Evolutionary conservation across 2,329 filamentous ascomycete genomes (phyloP).

Genomic region (Phyllosticta citriasiana): DNA sequence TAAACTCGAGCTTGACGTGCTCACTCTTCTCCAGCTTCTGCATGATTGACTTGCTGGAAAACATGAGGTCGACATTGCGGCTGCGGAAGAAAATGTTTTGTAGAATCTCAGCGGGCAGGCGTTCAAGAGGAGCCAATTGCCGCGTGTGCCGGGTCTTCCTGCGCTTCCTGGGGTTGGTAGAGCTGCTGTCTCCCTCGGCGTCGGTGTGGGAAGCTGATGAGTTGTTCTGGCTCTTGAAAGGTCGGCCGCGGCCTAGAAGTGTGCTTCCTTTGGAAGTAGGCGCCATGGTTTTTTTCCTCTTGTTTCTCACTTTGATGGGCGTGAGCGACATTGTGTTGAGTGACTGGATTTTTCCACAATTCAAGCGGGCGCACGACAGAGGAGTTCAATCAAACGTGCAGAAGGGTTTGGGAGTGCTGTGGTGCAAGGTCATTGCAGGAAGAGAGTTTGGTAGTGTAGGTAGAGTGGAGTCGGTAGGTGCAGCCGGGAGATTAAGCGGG

Average conservation of each 20-base stretch:
- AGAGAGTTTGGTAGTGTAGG: background rate
- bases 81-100: slow-evolving; percentile 1
- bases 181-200: background rate
- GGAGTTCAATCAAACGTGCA: too few relatives aligned
- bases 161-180: background rate
- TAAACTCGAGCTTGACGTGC: slow-evolving; percentile 3
- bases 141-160: background rate
- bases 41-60: background rate
- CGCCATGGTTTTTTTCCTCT: background rate
- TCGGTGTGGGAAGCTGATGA: background rate
- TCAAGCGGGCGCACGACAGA: background rate
- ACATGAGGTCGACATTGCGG: slow-evolving; percentile 1
- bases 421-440: background rate
- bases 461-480: background rate
- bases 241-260: background rate
- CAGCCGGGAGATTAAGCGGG: background rate
- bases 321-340: too few relatives aligned
- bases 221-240: background rate
- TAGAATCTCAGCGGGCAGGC: slow-evolving; percentile 4
- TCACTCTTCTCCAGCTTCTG: slow-evolving; percentile 6
- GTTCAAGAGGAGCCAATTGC: background rate
- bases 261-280: background rate
- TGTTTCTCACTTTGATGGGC: background rate
- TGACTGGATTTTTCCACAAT: background rate
- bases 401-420: background rate